These are phyloP conservation scores for Urochloa ruziziensis DNA, from an alignment of 176 grass and related monocot species.

Conservation along the genomic window DNA sequence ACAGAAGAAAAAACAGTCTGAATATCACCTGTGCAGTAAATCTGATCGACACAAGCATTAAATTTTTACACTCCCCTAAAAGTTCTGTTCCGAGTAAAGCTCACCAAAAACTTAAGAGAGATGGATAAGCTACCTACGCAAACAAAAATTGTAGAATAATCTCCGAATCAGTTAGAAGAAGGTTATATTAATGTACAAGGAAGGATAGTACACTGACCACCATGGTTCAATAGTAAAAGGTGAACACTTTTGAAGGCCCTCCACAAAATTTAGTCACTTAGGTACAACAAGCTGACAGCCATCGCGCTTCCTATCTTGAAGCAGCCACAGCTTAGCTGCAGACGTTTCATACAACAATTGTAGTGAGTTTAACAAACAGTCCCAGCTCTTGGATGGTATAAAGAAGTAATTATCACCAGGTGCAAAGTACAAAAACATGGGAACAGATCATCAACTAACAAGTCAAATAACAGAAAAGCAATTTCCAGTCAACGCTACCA, in stretches of 20 bases:
- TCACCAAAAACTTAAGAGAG: neutral
- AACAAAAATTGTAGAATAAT: neutral
- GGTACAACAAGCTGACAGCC: constrained; percentile 51
- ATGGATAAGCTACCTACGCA: constrained; percentile 2
- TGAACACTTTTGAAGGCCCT: constrained; percentile 46
- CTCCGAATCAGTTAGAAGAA: constrained; percentile 14
- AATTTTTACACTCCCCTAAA: neutral
- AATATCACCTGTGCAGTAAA: no score
- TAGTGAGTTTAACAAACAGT: constrained; percentile 40
- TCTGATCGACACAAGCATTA: neutral
- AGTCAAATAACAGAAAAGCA: constrained; percentile 7
- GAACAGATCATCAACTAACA: neutral
- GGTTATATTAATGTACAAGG: constrained; percentile 36
- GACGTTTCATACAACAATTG: constrained; percentile 47
- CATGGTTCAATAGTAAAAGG: constrained; percentile 48
- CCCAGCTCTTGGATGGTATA: constrained; percentile 11
- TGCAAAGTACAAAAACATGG: constrained; percentile 9
- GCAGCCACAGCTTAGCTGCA: constrained; percentile 70
- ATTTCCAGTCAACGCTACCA: neutral
- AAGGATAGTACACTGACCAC: constrained; percentile 61
- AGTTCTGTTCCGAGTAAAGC: neutral
- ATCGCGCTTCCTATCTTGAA: constrained; percentile 63
- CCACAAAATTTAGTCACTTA: constrained; percentile 60
- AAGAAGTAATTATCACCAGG: constrained; percentile 22
- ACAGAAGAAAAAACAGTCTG: no score